phyloP scores from a whole-genome alignment of 768 basidiomycete species.

The Plicaturopsis crispa region DNA sequence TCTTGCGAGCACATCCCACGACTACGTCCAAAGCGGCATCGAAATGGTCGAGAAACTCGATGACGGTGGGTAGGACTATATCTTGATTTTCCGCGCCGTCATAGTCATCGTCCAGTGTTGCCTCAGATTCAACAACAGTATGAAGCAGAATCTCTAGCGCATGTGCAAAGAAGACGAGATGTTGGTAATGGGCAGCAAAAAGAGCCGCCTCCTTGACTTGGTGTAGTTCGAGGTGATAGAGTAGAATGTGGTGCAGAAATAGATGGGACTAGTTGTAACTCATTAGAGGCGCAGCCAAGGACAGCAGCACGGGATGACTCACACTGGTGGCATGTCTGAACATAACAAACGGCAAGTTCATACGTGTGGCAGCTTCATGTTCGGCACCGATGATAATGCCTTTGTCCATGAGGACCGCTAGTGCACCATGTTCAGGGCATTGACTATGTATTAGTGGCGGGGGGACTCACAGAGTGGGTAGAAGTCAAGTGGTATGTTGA shows the following conservation, averaged over 20 bases:
- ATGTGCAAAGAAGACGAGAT: constrained; percentile 89
- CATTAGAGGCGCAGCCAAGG: constrained; percentile 1
- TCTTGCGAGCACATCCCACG: constrained; percentile 93
- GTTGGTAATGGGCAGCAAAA: constrained; percentile 82
- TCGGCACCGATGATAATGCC: constrained; percentile 97
- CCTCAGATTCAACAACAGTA: constrained; percentile 85
- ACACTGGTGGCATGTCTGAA: constrained; percentile 91
- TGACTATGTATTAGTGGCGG: too few species aligned
- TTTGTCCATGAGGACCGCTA: constrained; percentile 98
- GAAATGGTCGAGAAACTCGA: constrained; percentile 94
- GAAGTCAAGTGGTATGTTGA: constrained; percentile 87
- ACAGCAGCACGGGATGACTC: constrained; percentile 19
- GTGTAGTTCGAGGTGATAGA: constrained; percentile 60
- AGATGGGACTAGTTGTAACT: constrained; percentile 63
- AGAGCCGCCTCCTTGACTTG: constrained; percentile 70
- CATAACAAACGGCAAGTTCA: constrained; percentile 79
- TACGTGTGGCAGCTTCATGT: constrained; percentile 70
- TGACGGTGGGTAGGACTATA: constrained; percentile 51
- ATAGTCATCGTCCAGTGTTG: constrained; percentile 28
- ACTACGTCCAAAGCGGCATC: constrained; percentile 88
- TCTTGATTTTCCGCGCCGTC: constrained; percentile 4
- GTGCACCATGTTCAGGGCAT: background rate
- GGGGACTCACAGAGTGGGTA: constrained; percentile 79
- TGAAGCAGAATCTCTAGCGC: constrained; percentile 92
- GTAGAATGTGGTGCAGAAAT: constrained; percentile 88